Evolutionary conservation across 2,329 filamentous ascomycete species (phyloP), one percentile per base, ranked within the genome.

Genomic region (Talaromyces piceae): DNA sequence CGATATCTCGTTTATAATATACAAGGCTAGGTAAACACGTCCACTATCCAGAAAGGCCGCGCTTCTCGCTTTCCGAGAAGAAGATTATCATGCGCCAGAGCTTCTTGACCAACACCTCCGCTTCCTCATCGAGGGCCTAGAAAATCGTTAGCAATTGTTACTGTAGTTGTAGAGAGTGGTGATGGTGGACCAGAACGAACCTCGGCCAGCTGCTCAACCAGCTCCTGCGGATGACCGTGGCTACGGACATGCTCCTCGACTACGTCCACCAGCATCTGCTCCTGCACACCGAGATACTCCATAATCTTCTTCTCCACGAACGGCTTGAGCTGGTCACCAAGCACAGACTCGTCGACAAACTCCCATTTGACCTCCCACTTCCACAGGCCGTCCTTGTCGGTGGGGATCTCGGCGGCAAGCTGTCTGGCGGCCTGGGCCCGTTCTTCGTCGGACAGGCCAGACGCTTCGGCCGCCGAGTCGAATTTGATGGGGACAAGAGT

Each of bases 291-390:
- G 45, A 98, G 79, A 61, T 93, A 94, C 70, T 98, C 93, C 54
- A 98, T 86, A 59, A 97, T 88, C 78, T 97, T 98, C 80, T 95
- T 95, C 75, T 95, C 90, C 51, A 97, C 88, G 72, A 96, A 98
- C 26, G 91, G 91, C 63, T 87, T 83, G 59, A 98, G 81, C 66
- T 96, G 91, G 57, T 94, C 87, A 54, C 82, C 80, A 54, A 97
- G 82, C 39, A 93, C 79, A 13, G 79, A 77, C 55, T 93, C 86
- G 64, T 94, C 88, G 66, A 98, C 78, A 69, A 84, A 88, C 47
- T 94, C 86, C 93, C 93, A 98, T 61, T 91, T 87, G 66, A 98
- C 83, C 16, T 86, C 75, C 88, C 90, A 97, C n/a, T 78, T 80
- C 88, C 91, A 98, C 3, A 98, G 77, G 0, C 88, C 89, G 2